Percentiles rank a stretch among this genome's conserved stretches.
phyloP scores from a whole-genome alignment of 2,329 filamentous ascomycete genomes.

The Calycina herbarum region DNA sequence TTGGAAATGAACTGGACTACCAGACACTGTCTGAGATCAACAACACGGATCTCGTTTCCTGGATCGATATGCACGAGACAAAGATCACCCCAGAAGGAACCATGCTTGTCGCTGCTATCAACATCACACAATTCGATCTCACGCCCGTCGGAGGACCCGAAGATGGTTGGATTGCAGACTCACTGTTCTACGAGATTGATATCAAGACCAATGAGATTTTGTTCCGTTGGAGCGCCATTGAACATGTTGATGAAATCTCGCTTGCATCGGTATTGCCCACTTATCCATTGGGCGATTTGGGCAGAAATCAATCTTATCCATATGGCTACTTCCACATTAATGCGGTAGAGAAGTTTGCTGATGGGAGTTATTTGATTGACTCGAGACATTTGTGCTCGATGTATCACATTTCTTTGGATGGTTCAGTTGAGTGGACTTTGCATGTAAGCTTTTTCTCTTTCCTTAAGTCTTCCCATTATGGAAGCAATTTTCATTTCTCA shows the following conservation, averaged over 20 bases:
- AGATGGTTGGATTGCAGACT: conserved; percentile 40
- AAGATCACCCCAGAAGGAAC: neutral
- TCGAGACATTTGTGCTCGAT: conserved; percentile 31
- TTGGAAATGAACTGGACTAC: no score
- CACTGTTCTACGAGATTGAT: conserved; percentile 45
- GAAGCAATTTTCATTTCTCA: no score
- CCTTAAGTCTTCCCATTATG: no score
- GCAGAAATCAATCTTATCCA: neutral
- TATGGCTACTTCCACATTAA: conserved; percentile 34
- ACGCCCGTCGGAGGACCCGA: conserved; percentile 37
- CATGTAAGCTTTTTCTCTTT: no score
- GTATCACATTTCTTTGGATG: no score
- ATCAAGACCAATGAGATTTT: conserved; percentile 42
- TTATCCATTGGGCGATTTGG: neutral
- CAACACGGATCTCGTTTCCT: no score
- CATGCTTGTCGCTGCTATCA: conserved; percentile 29
- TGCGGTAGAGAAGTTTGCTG: conserved; percentile 30
- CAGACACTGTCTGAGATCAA: no score
- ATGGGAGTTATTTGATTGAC: conserved; percentile 33
- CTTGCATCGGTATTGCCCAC: neutral
- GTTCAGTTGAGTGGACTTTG: no score
- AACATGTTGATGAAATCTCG: conserved; percentile 29
- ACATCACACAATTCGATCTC: conserved; percentile 36
- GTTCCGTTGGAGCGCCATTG: conserved; percentile 44
- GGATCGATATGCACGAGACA: no score